Evolutionary conservation across 495 filamentous ascomycete species (phyloP), one percentile per base, ranked within the genome.

Genomic region (Lophiostoma macrostomum): DNA sequence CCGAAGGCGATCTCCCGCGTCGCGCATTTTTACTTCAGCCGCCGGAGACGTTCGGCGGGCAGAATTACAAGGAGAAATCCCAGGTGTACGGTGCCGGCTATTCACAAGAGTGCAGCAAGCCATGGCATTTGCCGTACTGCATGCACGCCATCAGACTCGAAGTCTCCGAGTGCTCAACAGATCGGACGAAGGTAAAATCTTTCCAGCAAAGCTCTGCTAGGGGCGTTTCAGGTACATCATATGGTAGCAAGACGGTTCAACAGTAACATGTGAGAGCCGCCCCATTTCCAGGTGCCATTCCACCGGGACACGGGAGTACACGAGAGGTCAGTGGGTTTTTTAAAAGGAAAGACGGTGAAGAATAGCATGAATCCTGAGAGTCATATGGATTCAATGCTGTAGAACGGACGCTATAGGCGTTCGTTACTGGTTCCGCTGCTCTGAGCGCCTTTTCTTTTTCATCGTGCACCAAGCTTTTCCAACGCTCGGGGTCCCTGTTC

Each of bases 391-490:
- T n/a, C n/a, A n/a, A n/a, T n/a, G n/a, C n/a, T n/a, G n/a, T n/a
- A n/a, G n/a, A n/a, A n/a, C n/a, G n/a, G n/a, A n/a, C n/a, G n/a
- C n/a, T n/a, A n/a, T n/a, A n/a, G n/a, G n/a, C n/a, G n/a, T n/a
- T n/a, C n/a, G n/a, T n/a, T n/a, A n/a, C n/a, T n/a, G n/a, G n/a
- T n/a, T n/a, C n/a, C n/a, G n/a, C 35, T 36, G 16, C 32, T 40
- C 43, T 47, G n/a, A 23, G 1, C n/a, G 2, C 22, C 35, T 8
- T 14, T 31, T 22, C 34, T 45, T 38, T 43, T 43, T 58, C 44
- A 63, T 72, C 91, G 83, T 30, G 88, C 86, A 1, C 93, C 93
- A 49, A 98, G 79, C 75, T 96, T 98, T 70, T 88, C 88, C 65
- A 98, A 73, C 42, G 83, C 83, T 37, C 86, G 78, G n/a, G 85